phyloP scores from a whole-genome alignment of 1,284 basidiomycete genomes.

The Grifola frondosa region DNA sequence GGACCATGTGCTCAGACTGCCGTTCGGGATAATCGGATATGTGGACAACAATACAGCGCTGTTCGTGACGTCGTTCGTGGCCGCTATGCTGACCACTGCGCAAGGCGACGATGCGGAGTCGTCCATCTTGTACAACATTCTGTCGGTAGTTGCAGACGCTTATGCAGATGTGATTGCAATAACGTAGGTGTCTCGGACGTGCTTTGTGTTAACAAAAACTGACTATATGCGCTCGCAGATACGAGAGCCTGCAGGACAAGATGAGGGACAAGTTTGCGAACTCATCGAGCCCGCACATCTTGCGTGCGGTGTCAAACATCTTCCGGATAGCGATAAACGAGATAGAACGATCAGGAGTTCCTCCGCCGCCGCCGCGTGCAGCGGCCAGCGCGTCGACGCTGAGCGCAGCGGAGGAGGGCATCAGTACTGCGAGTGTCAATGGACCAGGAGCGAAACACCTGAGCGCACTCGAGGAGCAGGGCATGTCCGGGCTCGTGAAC shows the following conservation, averaged over 20 bases:
- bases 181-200: conserved; percentile 52
- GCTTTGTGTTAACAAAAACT: conserved; percentile 2
- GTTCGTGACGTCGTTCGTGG: conserved; percentile 73
- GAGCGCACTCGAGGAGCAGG: conserved; percentile 62
- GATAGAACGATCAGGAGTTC: conserved; percentile 53
- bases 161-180: conserved; percentile 78
- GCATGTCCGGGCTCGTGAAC: conserved; percentile 69
- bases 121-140: conserved; percentile 74
- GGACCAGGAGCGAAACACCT: conserved; percentile 47
- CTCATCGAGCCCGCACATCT: conserved; percentile 70
- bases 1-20: conserved; percentile 52
- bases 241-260: conserved; percentile 76
- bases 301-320: conserved; percentile 71
- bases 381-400: conserved; percentile 65
- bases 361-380: conserved; percentile 37
- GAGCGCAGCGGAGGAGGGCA: conserved; percentile 57
- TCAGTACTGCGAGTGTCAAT: no score
- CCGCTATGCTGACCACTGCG: conserved; percentile 75
- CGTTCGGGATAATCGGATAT: conserved; percentile 61
- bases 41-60: conserved; percentile 69
- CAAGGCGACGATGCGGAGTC: conserved; percentile 82
- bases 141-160: conserved; percentile 70
- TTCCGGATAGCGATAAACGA: conserved; percentile 70
- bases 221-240: conserved; percentile 44
- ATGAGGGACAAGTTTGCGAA: conserved; percentile 77